A percentile compares a stretch with the other conserved stretches of the same genome.
Evolutionary conservation across 2,329 filamentous ascomycete genomes (phyloP).

Genomic region (Paradendryphiella salina): DNA sequence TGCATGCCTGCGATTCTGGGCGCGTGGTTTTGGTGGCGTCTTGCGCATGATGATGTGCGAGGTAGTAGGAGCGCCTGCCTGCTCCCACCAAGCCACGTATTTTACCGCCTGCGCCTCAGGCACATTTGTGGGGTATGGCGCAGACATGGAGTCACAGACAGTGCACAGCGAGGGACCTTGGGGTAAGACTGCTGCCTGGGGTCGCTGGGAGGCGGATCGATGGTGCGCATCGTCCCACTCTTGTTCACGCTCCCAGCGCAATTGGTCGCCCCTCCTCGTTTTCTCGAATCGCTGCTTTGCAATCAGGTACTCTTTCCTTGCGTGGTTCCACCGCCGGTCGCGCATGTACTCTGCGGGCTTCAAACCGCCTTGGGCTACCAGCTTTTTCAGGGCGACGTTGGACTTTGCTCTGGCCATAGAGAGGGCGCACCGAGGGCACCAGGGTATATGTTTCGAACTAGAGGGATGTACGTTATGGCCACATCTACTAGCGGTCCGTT

Average conservation of each 20-base stretch:
- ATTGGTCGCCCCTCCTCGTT: constrained; percentile 17
- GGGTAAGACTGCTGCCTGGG: constrained; percentile 15
- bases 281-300: constrained; percentile 19
- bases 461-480: constrained; percentile 31
- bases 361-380: constrained; percentile 23
- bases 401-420: constrained; percentile 19
- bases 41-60: constrained; percentile 4
- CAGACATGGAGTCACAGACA: constrained; percentile 18
- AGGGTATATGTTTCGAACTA: constrained; percentile 19
- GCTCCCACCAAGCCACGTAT: constrained; percentile 34
- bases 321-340: constrained; percentile 25
- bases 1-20: background rate
- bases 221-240: constrained; percentile 28
- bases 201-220: background rate
- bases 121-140: constrained; percentile 9
- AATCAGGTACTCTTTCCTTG: constrained; percentile 21
- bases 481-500: constrained; percentile 25
- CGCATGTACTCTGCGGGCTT: constrained; percentile 15
- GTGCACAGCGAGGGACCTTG: constrained; percentile 11
- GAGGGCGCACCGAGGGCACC: constrained; percentile 25
- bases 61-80: constrained; percentile 13
- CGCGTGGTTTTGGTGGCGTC: constrained; percentile 4
- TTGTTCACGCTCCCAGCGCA: constrained; percentile 29
- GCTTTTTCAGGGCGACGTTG: constrained; percentile 13
- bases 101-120: constrained; percentile 7